phyloP scores from a whole-genome alignment of 2,329 filamentous ascomycete species.

The Claviceps fusiformis region DNA sequence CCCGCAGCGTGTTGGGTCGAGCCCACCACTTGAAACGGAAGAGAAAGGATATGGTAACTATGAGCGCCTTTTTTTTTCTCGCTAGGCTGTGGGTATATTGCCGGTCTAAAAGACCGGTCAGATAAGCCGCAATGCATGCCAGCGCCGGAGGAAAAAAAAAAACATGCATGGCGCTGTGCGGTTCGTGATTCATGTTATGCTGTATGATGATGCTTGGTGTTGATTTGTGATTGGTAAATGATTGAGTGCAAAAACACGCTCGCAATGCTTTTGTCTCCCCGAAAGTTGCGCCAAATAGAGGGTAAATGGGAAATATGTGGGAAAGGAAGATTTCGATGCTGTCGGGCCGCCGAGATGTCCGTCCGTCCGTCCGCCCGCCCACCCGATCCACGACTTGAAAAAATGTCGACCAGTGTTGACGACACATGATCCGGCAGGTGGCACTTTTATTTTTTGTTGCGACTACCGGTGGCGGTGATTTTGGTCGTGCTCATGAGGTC shows the following conservation, averaged over 20 bases:
- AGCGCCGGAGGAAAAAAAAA: too few relatives aligned
- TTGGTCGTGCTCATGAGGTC: slow-evolving; percentile 83
- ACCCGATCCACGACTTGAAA: neutral
- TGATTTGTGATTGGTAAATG: neutral
- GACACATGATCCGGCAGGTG: neutral
- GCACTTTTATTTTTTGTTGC: slow-evolving; percentile 36
- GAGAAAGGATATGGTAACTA: neutral
- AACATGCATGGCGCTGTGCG: neutral
- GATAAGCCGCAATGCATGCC: neutral
- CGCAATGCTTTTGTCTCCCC: neutral
- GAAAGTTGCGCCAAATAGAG: neutral
- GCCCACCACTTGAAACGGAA: neutral
- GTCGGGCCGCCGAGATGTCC: neutral
- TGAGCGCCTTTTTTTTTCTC: neutral
- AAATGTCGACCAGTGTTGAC: neutral
- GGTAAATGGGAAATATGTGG: neutral
- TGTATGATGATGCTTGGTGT: neutral
- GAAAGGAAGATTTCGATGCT: neutral
- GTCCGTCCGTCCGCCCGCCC: neutral
- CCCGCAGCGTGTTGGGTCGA: neutral
- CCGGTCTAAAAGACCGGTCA: neutral
- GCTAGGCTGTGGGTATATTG: neutral
- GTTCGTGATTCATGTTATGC: neutral
- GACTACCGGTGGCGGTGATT: slow-evolving; percentile 45
- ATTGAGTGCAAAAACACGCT: neutral